Conservation (phyloP, 495 filamentous ascomycete species). For the Amphirosellinia nigrospora region DNA sequence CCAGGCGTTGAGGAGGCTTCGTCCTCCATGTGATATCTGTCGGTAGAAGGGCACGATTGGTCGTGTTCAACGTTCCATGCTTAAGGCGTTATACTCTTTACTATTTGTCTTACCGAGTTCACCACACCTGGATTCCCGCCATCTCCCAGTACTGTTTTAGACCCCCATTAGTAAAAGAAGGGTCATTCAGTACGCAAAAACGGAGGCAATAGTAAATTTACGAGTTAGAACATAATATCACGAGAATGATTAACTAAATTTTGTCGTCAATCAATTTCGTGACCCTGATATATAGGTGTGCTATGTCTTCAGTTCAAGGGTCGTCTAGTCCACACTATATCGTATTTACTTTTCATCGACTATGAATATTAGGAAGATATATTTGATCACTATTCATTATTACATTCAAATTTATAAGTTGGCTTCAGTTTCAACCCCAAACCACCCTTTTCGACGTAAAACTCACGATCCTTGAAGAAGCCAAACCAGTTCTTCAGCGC, state of each 20-base stretch:
- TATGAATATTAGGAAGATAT: background rate
- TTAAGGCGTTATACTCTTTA: constrained; percentile 8
- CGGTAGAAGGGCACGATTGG: constrained; percentile 4
- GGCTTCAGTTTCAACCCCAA: constrained; percentile 56
- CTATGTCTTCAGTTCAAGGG: background rate
- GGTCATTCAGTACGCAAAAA: constrained; percentile 3
- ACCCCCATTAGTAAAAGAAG: constrained; percentile 6
- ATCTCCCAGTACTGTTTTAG: constrained; percentile 7
- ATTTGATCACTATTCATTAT: background rate
- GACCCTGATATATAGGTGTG: too few species aligned
- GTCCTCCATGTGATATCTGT: constrained; percentile 2
- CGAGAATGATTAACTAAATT: background rate
- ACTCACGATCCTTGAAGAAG: constrained; percentile 75
- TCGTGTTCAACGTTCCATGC: background rate
- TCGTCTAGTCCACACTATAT: background rate
- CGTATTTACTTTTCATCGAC: background rate
- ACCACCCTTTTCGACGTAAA: constrained; percentile 65
- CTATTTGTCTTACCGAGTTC: background rate
- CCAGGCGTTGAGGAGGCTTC: constrained; percentile 7
- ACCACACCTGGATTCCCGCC: background rate
- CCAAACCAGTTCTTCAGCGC: constrained; percentile 77
- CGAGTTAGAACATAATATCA: constrained; percentile 19
- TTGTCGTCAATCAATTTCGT: background rate
- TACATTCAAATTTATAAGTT: constrained; percentile 47
- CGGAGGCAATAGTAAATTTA: constrained; percentile 8